Evolutionary conservation across 2,329 filamentous ascomycete species (phyloP).

Genomic region (Chrysosporium queenslandicum): DNA sequence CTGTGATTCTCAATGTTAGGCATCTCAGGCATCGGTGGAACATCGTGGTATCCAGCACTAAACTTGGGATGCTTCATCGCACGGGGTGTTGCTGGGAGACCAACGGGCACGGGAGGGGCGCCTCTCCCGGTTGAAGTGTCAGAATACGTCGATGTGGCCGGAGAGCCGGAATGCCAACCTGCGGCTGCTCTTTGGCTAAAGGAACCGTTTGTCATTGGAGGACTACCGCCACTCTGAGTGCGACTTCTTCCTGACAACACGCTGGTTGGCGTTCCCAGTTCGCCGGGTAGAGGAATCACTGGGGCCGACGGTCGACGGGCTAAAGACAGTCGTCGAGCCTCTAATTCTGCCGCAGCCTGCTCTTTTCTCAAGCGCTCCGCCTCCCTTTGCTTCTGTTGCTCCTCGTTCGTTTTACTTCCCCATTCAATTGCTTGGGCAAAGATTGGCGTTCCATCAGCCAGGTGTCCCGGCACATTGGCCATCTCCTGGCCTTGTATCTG

Average conservation of each 20-base stretch:
- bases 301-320: conserved; percentile 71
- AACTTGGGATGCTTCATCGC: conserved; percentile 77
- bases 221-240: conserved; percentile 33
- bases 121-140: conserved; percentile 32
- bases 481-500: background rate
- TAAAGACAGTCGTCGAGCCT: conserved; percentile 75
- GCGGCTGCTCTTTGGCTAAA: conserved; percentile 29
- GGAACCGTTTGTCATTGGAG: conserved; percentile 28
- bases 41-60: conserved; percentile 38
- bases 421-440: conserved; percentile 5
- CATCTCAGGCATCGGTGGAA: conserved; percentile 47
- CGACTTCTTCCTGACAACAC: conserved; percentile 27
- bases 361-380: conserved; percentile 49
- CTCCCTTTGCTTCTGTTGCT: background rate
- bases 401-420: background rate
- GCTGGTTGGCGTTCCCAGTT: conserved; percentile 35
- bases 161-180: conserved; percentile 30
- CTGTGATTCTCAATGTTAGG: conserved; percentile 31
- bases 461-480: background rate
- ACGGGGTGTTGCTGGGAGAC: conserved; percentile 81
- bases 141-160: conserved; percentile 31
- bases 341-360: conserved; percentile 70
- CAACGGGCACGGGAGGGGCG: conserved; percentile 49
- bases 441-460: conserved; percentile 1
- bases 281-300: conserved; percentile 63